Evolutionary conservation across 345 rosid genomes (phyloP).

Genomic region (Arabidopsis arenosa): DNA sequence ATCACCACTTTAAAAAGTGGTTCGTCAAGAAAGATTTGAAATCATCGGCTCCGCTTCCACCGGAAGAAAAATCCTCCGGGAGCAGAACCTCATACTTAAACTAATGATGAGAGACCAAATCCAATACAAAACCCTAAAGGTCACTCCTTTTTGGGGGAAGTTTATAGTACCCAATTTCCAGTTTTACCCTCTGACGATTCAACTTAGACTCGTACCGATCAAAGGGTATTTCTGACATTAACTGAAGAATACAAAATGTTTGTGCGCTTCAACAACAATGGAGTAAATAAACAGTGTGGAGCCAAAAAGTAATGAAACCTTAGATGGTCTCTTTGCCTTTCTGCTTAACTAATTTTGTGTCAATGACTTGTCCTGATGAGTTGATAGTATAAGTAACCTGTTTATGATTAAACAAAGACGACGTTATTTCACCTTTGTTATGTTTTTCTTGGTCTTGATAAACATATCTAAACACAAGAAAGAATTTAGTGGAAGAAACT

Average conservation of each 20-base stretch:
- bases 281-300: neutral
- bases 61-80: constrained; percentile 38
- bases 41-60: constrained; percentile 53
- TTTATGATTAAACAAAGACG: constrained; percentile 4
- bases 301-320: neutral
- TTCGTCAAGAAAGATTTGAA: constrained; percentile 13
- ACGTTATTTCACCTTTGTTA: constrained; percentile 16
- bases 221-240: constrained; percentile 35
- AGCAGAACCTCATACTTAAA: constrained; percentile 59
- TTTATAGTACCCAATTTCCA: constrained; percentile 37
- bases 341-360: constrained; percentile 51
- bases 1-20: constrained; percentile 35
- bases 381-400: constrained; percentile 70
- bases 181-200: constrained; percentile 29
- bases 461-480: constrained; percentile 2
- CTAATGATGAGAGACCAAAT: constrained; percentile 22
- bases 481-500: neutral
- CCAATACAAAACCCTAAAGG: constrained; percentile 36
- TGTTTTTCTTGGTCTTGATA: neutral
- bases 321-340: constrained; percentile 57
- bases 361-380: constrained; percentile 53
- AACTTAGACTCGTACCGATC: neutral
- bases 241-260: neutral
- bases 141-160: neutral
- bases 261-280: constrained; percentile 19